Percentiles rank a stretch among this genome's conserved stretches.
phyloP scores from a whole-genome alignment of 257 asterid genomes.

The Cinchona pubescens region DNA sequence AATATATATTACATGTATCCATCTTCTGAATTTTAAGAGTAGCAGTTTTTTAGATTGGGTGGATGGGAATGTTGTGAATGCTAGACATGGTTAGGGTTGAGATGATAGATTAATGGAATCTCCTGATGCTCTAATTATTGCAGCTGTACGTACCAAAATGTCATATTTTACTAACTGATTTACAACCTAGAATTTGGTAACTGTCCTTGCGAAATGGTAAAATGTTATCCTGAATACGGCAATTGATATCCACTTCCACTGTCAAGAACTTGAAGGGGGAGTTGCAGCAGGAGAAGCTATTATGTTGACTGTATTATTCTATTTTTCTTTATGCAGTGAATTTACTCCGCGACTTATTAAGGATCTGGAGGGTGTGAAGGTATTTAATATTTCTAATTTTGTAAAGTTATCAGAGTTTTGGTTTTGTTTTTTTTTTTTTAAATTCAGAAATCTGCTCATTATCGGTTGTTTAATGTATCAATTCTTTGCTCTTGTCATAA shows the following conservation, averaged over 20 bases:
- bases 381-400: slow-evolving; percentile 23
- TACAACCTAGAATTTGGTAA: neutral
- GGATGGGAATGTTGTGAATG: neutral
- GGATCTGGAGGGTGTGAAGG: slow-evolving; percentile 85
- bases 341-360: slow-evolving; percentile 83
- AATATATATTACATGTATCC: neutral
- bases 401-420: slow-evolving; percentile 1
- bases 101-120: neutral
- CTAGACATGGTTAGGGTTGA: neutral
- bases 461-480: neutral
- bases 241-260: too few relatives aligned
- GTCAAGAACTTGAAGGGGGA: neutral
- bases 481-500: slow-evolving; percentile 22
- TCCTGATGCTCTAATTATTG: neutral
- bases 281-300: neutral
- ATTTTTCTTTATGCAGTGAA: slow-evolving; percentile 55
- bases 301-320: neutral
- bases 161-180: neutral
- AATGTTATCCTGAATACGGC: too few relatives aligned
- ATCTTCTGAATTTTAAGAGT: neutral
- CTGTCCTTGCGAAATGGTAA: too few relatives aligned
- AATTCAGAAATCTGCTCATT: neutral
- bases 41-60: neutral
- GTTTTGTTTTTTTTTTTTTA: too few relatives aligned
- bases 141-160: neutral